A percentile compares a stretch with the other conserved stretches of the same genome.
phyloP scores from a whole-genome alignment of 495 filamentous ascomycete genomes.

The Bacidia gigantensis region DNA sequence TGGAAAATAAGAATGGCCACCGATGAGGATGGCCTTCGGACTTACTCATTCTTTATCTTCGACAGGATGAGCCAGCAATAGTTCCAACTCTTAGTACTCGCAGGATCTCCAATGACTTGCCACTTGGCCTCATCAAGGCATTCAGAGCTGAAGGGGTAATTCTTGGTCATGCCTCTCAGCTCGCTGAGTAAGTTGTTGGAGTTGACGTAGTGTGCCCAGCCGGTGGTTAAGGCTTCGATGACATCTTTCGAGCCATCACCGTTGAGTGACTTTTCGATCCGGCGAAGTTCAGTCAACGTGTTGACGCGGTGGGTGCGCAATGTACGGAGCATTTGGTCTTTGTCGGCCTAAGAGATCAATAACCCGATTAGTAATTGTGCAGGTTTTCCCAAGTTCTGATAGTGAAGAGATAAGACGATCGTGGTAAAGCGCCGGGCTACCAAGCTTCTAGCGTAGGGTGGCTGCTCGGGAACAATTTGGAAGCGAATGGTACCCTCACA shows the following conservation, averaged over 20 bases:
- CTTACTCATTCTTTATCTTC: conserved; percentile 54
- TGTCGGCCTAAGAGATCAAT: conserved; percentile 27
- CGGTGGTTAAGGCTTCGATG: conserved; percentile 51
- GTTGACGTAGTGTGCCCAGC: conserved; percentile 62
- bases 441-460: neutral
- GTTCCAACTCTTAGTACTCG: conserved; percentile 61
- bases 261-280: conserved; percentile 54
- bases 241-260: conserved; percentile 40
- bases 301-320: conserved; percentile 54
- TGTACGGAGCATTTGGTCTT: conserved; percentile 35
- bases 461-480: neutral
- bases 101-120: conserved; percentile 49
- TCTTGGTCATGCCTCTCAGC: conserved; percentile 53
- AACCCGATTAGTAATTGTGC: conserved; percentile 10
- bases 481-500: conserved; percentile 1
- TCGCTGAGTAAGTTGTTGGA: conserved; percentile 62
- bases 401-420: neutral
- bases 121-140: conserved; percentile 53
- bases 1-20: neutral
- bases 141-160: conserved; percentile 60
- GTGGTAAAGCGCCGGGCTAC: neutral
- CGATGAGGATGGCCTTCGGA: conserved; percentile 9
- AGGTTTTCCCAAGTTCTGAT: neutral
- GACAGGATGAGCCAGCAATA: conserved; percentile 60
- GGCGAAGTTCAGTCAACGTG: conserved; percentile 59